Evolutionary conservation across 805 yeast species (phyloP), one percentile per base, ranked within the genome.

Genomic region (Trichomonascus vanleenenianus): DNA sequence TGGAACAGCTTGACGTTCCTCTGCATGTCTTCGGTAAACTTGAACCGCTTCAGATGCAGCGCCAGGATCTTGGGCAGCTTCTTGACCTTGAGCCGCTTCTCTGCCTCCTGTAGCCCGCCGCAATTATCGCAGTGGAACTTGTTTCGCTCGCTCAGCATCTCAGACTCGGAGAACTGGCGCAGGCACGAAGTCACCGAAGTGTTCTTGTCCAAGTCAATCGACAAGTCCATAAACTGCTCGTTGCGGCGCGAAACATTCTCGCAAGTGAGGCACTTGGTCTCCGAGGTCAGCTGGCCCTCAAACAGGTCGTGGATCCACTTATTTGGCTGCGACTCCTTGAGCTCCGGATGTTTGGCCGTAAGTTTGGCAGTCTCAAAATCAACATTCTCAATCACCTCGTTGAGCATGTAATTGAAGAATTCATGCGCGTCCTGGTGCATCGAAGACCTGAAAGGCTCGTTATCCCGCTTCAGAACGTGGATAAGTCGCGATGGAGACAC

Each of bases 341-440:
- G 38, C 30, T 18, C 30, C 20, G 12, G 39, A 12, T 36, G 34
- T 32, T 18, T 37, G 27, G 16, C 34, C 16, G 11, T 27, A 19
- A 39, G n/a, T 6, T 33, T 37, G 18, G 19, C 8, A 3, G 42
- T 15, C 37, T 35, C 33, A n/a, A 47, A 44, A 43, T 71, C 74
- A 22, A 73, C 64, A 22, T 59, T 54, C 54, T 71, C 65, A 42
- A 84, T 68, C 14, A 83, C 72, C 51, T 85, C 88, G 63, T 93
- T 93, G 44, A 93, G 69, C 54, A 89, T 62, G 58, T 85, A 89
- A 61, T 89, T 91, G 59, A 89, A 73, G 63, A 93, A 93, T 65
- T 93, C 98, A 64, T 93, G 98, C 3, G 97, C 97, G 69, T 93
- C 98, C 61, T 93, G 98, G 62, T 93, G 98, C 96, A 88, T 89